Percentiles rank a stretch among this genome's conserved stretches.
Evolutionary conservation across 345 rosid genomes (phyloP).

Genomic region (Rhodamnia argentea): DNA sequence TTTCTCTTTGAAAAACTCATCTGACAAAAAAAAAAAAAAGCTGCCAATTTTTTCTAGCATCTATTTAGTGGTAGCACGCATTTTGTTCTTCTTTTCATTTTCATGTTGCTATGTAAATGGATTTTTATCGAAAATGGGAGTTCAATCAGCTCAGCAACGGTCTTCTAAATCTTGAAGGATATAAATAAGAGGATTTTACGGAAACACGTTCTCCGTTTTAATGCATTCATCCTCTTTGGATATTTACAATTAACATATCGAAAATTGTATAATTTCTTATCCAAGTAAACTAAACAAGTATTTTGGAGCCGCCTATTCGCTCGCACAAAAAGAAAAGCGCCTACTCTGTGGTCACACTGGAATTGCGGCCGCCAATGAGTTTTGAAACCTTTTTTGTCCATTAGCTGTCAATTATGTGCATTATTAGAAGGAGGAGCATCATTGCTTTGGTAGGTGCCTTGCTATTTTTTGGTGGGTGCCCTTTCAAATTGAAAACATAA

Average conservation of each 20-base stretch:
- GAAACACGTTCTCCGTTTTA: neutral
- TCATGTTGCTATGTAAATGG: neutral
- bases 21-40: too few species aligned
- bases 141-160: fast-evolving
- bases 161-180: neutral
- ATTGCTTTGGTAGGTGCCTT: neutral
- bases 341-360: too few species aligned
- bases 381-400: neutral
- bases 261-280: neutral
- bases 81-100: neutral
- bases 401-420: neutral
- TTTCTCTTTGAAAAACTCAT: too few species aligned
- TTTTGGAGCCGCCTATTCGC: neutral
- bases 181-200: neutral
- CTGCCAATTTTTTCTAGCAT: too few species aligned
- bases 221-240: too few species aligned
- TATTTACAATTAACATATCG: neutral
- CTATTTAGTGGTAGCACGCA: too few species aligned
- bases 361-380: neutral
- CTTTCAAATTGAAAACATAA: neutral
- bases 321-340: neutral
- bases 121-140: neutral
- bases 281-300: neutral
- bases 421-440: neutral
- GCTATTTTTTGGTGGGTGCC: neutral